phyloP scores from a whole-genome alignment of 306 rosid species.

The Medicago lupulina region DNA sequence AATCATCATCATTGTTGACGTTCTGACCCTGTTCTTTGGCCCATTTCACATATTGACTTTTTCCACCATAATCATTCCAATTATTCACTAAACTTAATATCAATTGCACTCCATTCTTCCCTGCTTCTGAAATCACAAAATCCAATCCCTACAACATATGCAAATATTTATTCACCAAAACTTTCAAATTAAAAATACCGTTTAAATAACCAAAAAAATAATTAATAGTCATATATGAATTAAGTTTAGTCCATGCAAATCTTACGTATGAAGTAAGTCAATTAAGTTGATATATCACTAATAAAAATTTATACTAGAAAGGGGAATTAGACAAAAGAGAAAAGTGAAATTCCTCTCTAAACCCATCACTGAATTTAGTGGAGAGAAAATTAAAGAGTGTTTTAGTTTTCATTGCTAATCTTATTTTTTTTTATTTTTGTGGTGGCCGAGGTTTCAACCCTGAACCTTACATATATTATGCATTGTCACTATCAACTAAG shows the following conservation, averaged over 20 bases:
- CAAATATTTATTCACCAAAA: background rate
- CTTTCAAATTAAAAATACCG: background rate
- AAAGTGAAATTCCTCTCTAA: no score
- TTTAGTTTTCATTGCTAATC: no score
- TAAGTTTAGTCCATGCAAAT: background rate
- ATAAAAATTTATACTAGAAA: no score
- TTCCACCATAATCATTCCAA: conserved; percentile 38
- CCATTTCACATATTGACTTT: conserved; percentile 26
- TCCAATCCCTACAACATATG: conserved; percentile 35
- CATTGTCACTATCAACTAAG: no score
- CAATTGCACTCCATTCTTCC: conserved; percentile 23
- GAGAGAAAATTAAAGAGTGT: no score
- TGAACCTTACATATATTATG: no score
- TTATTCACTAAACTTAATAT: conserved; percentile 36
- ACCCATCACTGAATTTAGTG: no score
- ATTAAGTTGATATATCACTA: no score
- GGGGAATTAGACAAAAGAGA: no score
- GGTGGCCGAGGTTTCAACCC: no score
- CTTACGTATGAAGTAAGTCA: background rate
- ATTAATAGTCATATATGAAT: background rate
- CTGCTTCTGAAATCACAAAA: conserved; percentile 40
- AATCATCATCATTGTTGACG: conserved; percentile 19
- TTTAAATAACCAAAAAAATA: background rate
- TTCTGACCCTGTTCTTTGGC: background rate
- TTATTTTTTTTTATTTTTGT: no score